Conservation (phyloP, 495 filamentous ascomycete species). For the Ascobolus immersus region DNA sequence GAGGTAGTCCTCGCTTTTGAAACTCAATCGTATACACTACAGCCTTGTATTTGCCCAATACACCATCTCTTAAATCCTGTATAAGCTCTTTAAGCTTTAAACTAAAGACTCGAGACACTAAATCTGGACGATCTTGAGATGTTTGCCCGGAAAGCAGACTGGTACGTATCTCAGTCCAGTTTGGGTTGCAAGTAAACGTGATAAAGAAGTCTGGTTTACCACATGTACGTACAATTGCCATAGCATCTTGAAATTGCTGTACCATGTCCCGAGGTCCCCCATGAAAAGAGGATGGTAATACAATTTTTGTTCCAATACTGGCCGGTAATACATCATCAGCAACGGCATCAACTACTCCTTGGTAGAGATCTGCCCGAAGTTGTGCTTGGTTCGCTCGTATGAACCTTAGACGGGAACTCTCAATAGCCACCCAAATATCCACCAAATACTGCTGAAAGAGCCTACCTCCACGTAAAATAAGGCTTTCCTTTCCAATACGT, state of each 20-base stretch:
- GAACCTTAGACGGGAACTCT: slow-evolving; percentile 3
- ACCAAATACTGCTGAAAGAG: slow-evolving; percentile 8
- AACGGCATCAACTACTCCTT: slow-evolving; percentile 5
- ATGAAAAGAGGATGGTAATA: slow-evolving; percentile 3
- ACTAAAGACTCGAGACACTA: slow-evolving; percentile 6
- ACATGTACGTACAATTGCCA: slow-evolving; percentile 7
- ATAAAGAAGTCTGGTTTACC: slow-evolving; percentile 9
- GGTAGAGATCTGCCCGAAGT: slow-evolving; percentile 7
- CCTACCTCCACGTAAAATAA: slow-evolving; percentile 3
- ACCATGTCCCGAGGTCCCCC: neutral
- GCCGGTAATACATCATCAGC: neutral
- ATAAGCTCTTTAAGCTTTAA: slow-evolving; percentile 7
- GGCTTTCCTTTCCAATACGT: neutral
- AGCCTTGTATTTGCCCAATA: slow-evolving; percentile 5
- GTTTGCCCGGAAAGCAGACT: slow-evolving; percentile 4
- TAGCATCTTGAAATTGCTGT: slow-evolving; percentile 5
- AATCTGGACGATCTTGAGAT: slow-evolving; percentile 3
- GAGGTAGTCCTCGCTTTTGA: slow-evolving; percentile 6
- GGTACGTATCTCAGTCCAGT: slow-evolving; percentile 4
- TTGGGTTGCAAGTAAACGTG: slow-evolving; percentile 8
- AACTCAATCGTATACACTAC: slow-evolving; percentile 8
- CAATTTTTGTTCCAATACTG: slow-evolving; percentile 1
- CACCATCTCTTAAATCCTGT: slow-evolving; percentile 2
- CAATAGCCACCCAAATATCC: slow-evolving; percentile 4
- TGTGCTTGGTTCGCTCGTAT: slow-evolving; percentile 4